Percentiles rank a stretch among this genome's conserved stretches.
Conservation (phyloP, 2,329 filamentous ascomycete species). For the Colletotrichum phormii region DNA sequence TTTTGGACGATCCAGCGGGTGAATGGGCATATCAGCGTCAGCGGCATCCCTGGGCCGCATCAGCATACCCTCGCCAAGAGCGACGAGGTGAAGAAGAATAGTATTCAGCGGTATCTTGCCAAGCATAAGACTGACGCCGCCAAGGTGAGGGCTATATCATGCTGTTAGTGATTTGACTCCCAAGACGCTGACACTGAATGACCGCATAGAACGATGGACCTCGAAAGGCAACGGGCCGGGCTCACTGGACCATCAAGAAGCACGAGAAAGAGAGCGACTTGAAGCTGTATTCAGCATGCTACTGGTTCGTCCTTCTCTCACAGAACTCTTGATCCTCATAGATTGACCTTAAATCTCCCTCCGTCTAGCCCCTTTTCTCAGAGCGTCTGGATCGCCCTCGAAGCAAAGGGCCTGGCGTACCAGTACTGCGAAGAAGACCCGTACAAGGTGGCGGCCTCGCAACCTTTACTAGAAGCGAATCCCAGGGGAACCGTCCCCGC, state of each 20-base stretch:
- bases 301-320: conserved; percentile 70
- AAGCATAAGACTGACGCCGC: conserved; percentile 75
- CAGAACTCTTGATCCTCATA: background rate
- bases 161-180: background rate
- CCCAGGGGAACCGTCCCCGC: conserved; percentile 81
- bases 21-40: conserved; percentile 78
- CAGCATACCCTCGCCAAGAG: conserved; percentile 79
- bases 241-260: conserved; percentile 75
- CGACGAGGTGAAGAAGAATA: conserved; percentile 85
- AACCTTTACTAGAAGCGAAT: conserved; percentile 76
- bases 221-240: conserved; percentile 78
- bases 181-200: background rate
- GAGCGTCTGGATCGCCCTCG: conserved; percentile 88
- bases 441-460: conserved; percentile 73
- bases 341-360: too few species aligned
- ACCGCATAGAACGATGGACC: conserved; percentile 21
- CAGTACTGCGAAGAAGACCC: conserved; percentile 90
- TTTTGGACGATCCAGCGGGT: conserved; percentile 83
- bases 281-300: conserved; percentile 85
- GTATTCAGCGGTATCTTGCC: conserved; percentile 73
- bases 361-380: conserved; percentile 80
- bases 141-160: conserved; percentile 65
- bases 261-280: conserved; percentile 78
- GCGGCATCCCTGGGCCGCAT: conserved; percentile 78
- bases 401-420: conserved; percentile 81